A percentile compares a stretch with the other conserved stretches of the same genome.
Evolutionary conservation across 768 basidiomycete species (phyloP).

Genomic region (Suillus hirtellus): DNA sequence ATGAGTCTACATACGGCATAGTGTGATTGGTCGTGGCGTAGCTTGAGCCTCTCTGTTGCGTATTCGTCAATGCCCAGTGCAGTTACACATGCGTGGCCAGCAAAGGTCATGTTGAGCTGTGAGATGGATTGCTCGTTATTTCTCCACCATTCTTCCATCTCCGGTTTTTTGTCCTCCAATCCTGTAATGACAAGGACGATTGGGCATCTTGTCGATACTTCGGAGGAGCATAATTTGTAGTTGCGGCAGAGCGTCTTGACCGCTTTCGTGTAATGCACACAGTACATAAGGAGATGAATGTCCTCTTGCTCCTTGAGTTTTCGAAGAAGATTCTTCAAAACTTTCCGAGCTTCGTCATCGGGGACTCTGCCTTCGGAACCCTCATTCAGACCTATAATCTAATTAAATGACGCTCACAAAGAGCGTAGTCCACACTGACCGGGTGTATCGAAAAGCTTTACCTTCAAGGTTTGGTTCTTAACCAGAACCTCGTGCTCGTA

Average conservation of each 20-base stretch:
- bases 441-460: constrained; percentile 34
- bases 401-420: not conserved
- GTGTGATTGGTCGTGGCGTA: constrained; percentile 22
- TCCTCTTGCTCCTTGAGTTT: constrained; percentile 26
- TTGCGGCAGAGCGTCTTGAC: constrained; percentile 31
- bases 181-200: constrained; percentile 33
- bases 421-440: constrained; percentile 20
- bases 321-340: constrained; percentile 33
- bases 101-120: constrained; percentile 33
- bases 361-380: constrained; percentile 31
- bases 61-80: too few species aligned
- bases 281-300: constrained; percentile 28
- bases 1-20: constrained; percentile 22
- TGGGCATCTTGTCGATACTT: too few species aligned
- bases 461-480: constrained; percentile 10
- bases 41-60: too few species aligned
- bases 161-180: constrained; percentile 30
- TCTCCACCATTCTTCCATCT: constrained; percentile 42
- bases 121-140: constrained; percentile 30
- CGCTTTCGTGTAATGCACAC: constrained; percentile 28
- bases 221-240: constrained; percentile 22
- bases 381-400: constrained; percentile 32
- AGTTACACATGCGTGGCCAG: constrained; percentile 41
- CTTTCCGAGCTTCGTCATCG: constrained; percentile 26
- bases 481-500: constrained; percentile 28